phyloP scores from a whole-genome alignment of 495 filamentous ascomycete species.

The Neurospora sp. region DNA sequence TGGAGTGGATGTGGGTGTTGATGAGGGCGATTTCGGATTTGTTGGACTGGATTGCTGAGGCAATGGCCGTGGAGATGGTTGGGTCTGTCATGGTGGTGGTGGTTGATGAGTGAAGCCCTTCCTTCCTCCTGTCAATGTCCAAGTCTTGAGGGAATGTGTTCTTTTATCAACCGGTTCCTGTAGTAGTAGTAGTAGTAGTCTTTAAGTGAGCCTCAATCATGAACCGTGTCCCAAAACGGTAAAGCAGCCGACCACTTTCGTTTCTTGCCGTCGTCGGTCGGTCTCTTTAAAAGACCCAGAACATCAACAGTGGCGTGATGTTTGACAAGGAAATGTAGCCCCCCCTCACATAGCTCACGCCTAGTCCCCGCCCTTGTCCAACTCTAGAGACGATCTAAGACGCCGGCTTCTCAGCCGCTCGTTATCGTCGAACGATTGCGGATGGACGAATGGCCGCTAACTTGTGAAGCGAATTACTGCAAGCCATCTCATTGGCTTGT shows the following conservation, averaged over 20 bases:
- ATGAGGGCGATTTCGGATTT: constrained; percentile 32
- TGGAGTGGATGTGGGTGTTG: constrained; percentile 40
- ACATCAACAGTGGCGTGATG: neutral
- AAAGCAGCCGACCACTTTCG: neutral
- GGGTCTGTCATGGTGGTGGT: neutral
- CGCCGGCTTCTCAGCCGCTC: neutral
- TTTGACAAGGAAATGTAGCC: neutral
- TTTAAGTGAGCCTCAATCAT: neutral
- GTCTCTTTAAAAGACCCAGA: neutral
- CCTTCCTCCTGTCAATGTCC: neutral
- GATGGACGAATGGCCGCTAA: neutral
- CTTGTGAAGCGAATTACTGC: neutral
- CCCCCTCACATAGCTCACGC: neutral
- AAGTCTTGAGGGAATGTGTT: neutral
- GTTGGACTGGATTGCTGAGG: neutral
- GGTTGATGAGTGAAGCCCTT: neutral
- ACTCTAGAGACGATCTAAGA: neutral
- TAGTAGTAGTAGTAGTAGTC: neutral
- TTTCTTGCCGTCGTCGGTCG: neutral
- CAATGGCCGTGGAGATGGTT: constrained; percentile 16
- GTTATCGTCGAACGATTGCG: neutral
- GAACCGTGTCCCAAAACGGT: neutral
- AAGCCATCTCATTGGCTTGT: neutral
- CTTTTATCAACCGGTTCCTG: neutral
- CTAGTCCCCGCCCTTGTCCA: neutral